Conservation (phyloP, 106 monocot species). For the Amphibolis antarctica region DNA sequence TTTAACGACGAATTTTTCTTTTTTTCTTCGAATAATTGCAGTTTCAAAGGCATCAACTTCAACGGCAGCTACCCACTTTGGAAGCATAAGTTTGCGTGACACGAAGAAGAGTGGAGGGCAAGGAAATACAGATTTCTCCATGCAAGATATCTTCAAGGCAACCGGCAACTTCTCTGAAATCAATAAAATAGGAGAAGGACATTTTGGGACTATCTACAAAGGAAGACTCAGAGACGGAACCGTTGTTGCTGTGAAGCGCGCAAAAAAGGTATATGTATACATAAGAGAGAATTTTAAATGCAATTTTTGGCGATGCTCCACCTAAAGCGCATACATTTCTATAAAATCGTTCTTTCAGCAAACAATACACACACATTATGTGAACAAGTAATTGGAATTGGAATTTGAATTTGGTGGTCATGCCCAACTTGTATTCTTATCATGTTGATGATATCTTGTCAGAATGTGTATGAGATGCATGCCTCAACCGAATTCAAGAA, state of each 20-base stretch:
- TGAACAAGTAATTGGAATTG: too few relatives aligned
- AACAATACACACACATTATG: too few relatives aligned
- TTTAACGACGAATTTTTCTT: background rate
- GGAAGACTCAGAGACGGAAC: slow-evolving; percentile 12
- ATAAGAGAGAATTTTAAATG: background rate
- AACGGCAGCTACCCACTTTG: background rate
- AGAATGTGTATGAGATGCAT: slow-evolving; percentile 28
- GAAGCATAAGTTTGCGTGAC: background rate
- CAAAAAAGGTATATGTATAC: slow-evolving; percentile 15
- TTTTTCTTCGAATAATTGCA: slow-evolving; percentile 5
- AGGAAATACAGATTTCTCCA: background rate
- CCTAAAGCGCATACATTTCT: too few relatives aligned
- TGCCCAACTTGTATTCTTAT: background rate
- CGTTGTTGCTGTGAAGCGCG: slow-evolving; percentile 16
- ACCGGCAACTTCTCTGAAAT: slow-evolving; percentile 13
- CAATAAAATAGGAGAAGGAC: slow-evolving; percentile 15
- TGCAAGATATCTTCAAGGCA: slow-evolving; percentile 6
- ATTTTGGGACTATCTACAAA: slow-evolving; percentile 15
- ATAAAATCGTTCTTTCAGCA: too few relatives aligned
- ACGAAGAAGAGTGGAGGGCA: background rate
- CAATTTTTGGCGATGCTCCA: too few relatives aligned
- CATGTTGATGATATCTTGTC: slow-evolving; percentile 1
- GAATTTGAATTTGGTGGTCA: too few relatives aligned
- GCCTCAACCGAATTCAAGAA: slow-evolving; percentile 36
- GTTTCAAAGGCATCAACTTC: slow-evolving; percentile 1